Percentiles rank a stretch among this genome's conserved stretches.
Evolutionary conservation across 352 stramenopile genomes (phyloP).

Genomic region (Phytophthora foliorum): DNA sequence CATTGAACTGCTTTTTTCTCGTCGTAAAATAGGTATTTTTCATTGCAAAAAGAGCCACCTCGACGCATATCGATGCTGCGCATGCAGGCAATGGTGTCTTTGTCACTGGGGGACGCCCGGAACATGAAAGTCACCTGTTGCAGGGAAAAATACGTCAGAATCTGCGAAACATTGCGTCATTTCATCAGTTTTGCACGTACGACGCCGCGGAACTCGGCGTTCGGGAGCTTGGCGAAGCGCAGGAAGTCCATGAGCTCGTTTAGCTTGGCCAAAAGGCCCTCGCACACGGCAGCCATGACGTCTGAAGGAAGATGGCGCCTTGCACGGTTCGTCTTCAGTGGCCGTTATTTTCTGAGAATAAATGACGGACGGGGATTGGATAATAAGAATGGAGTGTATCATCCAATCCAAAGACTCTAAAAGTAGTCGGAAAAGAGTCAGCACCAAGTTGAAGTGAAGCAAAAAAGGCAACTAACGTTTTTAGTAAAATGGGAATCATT

Average conservation of each 20-base stretch:
- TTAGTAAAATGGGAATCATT: not conserved
- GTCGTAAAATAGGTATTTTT: not conserved
- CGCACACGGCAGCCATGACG: constrained; percentile 58
- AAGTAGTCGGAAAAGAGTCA: constrained; percentile 27
- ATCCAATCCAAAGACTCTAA: constrained; percentile 1
- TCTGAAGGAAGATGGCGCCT: not conserved
- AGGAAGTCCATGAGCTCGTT: constrained; percentile 90
- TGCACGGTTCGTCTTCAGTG: not conserved
- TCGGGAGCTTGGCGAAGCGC: constrained; percentile 61
- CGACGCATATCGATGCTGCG: constrained; percentile 81
- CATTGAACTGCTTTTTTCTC: not conserved
- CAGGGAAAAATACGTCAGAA: constrained; percentile 11
- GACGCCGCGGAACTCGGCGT: constrained; percentile 62
- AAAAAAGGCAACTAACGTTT: not conserved
- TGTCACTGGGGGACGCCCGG: constrained; percentile 49
- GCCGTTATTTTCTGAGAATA: constrained; percentile 20
- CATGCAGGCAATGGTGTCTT: constrained; percentile 69
- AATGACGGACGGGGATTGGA: constrained; percentile 5
- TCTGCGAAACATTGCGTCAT: not conserved
- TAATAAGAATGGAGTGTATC: constrained; percentile 1
- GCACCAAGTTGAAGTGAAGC: constrained; percentile 9
- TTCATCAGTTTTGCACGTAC: constrained; percentile 35
- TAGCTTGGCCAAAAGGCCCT: constrained; percentile 79
- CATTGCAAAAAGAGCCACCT: constrained; percentile 39
- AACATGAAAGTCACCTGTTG: constrained; percentile 87